phyloP scores from a whole-genome alignment of 768 basidiomycete genomes.

The Mycena capillaripes region DNA sequence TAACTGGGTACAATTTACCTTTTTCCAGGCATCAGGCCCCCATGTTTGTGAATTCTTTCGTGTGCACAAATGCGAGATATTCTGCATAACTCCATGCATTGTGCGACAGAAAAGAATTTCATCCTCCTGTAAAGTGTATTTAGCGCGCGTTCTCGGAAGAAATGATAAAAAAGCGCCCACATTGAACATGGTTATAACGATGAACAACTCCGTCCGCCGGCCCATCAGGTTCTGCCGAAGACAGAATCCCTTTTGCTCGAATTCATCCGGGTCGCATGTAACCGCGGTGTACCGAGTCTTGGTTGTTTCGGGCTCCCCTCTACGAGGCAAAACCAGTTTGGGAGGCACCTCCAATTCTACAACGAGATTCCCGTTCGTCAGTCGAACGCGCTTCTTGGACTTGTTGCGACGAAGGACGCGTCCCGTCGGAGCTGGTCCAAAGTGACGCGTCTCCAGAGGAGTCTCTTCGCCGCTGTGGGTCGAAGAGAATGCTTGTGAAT shows the following conservation, averaged over 20 bases:
- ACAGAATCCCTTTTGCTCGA: slow-evolving; percentile 86
- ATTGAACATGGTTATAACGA: slow-evolving; percentile 98
- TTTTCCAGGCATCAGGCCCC: slow-evolving; percentile 98
- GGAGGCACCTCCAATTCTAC: slow-evolving; percentile 88
- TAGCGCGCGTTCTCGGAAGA: background rate
- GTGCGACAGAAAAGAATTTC: slow-evolving; percentile 94
- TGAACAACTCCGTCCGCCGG: slow-evolving; percentile 90
- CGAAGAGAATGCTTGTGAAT: slow-evolving; percentile 38
- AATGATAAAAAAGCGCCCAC: slow-evolving; percentile 69
- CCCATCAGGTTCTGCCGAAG: slow-evolving; percentile 86
- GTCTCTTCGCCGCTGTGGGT: slow-evolving; percentile 55
- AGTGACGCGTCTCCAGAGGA: slow-evolving; percentile 80
- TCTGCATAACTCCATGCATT: slow-evolving; percentile 94
- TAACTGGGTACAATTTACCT: slow-evolving; percentile 58
- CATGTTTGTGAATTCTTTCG: slow-evolving; percentile 94
- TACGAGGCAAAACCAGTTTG: slow-evolving; percentile 81
- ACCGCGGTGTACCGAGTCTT: slow-evolving; percentile 88
- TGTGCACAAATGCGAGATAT: slow-evolving; percentile 84
- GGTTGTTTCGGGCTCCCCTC: slow-evolving; percentile 80
- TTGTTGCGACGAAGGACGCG: slow-evolving; percentile 82
- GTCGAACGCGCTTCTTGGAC: slow-evolving; percentile 83
- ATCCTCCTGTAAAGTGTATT: slow-evolving; percentile 69
- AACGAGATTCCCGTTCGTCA: slow-evolving; percentile 92
- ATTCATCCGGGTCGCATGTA: slow-evolving; percentile 95
- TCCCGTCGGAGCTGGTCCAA: slow-evolving; percentile 89